Evolutionary conservation across 176 grass and related monocot species (phyloP).

Genomic region (Oryza coarctata): DNA sequence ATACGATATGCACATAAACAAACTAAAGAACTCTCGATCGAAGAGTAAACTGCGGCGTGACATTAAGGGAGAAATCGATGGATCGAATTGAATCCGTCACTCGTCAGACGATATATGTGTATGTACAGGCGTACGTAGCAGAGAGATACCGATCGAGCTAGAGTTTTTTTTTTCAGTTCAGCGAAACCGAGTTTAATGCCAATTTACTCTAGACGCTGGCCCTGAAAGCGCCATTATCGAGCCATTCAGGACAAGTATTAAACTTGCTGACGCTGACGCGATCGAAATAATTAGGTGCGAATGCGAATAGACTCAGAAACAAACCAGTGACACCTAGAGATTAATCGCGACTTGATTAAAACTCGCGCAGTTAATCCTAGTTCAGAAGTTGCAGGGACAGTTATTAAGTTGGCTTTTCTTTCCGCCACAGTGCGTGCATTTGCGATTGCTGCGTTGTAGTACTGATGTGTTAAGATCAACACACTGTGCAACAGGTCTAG

Average conservation of each 20-base stretch:
- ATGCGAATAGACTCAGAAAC: background rate
- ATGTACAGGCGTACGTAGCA: background rate
- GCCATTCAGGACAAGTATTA: background rate
- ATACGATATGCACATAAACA: background rate
- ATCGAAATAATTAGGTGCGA: background rate
- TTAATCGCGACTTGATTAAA: background rate
- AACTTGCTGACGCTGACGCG: background rate
- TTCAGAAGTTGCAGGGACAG: background rate
- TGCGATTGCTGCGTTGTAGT: background rate
- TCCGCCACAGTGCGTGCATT: background rate
- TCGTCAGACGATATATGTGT: background rate
- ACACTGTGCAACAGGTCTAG: background rate
- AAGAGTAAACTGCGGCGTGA: background rate
- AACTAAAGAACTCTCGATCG: background rate
- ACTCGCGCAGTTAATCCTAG: background rate
- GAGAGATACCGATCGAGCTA: background rate
- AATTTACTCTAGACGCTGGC: background rate
- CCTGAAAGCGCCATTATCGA: conserved; percentile 16
- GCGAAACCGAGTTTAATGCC: conserved; percentile 10
- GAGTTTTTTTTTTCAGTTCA: background rate
- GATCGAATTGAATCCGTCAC: background rate
- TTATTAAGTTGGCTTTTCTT: background rate
- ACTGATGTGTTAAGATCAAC: background rate
- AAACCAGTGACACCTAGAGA: background rate
- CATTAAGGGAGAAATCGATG: background rate